Base-by-base conservation (phyloP, 305 asterid species). In the Striga hermonthica region DNA sequence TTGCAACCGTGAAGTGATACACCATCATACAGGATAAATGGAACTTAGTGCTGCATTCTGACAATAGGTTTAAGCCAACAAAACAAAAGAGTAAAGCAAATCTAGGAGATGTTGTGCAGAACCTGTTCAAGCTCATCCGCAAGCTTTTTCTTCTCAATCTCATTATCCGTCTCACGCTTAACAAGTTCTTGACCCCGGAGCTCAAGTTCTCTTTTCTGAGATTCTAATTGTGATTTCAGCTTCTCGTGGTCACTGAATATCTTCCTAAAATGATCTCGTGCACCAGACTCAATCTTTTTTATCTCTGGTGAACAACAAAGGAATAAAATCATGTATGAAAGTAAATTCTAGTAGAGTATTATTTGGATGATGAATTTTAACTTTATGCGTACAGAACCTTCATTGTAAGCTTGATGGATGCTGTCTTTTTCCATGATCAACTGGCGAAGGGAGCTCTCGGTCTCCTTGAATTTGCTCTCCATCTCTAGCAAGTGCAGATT, bases 51-150 rank as follows among this genome's bases (percentile, higher is more conserved):
- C 56, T 50, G 56, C 34, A 12, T 50, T 50, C 22, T 5, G 9
- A 50, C 15, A 50, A 39, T 6, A 7, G 31, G 35, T 15, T 50
- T 50, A 14, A 50, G 57, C 28, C 31, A 14, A 15, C 15, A 8
- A n/a, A 14, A 13, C 60, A 35, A 56, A 54, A 49, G 9, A 53
- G 0, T 48, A 60, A 14, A 67, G 14, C 57, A 57, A 10, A 65
- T 59, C 57, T 50, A 60, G 62, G 40, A 55, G 64, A 28, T 54
- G 40, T 68, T 43, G 73, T 54, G 71, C 50, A 22, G 58, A 64
- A 84, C 91, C 91, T 76, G 75, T 78, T 84, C 84, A 70, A 80
- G 81, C 36, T 84, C 91, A 60, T 84, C 88, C 15, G 83, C 67
- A 35, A 84, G 77, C 57, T 50, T 68, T 65, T 62, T 69, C 75